These are phyloP conservation scores for Cyathus striatus DNA, from an alignment of 768 basidiomycete species.

Conservation along the genomic window DNA sequence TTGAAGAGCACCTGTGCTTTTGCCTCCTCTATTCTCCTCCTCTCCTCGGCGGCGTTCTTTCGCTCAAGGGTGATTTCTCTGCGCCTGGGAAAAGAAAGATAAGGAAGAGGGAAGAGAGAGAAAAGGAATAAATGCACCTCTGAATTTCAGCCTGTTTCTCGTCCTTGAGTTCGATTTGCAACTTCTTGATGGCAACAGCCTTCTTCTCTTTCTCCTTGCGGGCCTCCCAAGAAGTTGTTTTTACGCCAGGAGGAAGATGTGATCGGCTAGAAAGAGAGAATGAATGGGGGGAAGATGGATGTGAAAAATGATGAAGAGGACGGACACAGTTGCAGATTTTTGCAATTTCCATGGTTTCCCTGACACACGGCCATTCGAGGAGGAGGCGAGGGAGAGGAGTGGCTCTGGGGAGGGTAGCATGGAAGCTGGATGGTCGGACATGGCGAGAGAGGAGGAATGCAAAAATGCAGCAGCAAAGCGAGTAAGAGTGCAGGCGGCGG, in stretches of 20 bases:
- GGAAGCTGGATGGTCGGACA: slow-evolving; percentile 1
- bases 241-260: slow-evolving; percentile 58
- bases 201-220: slow-evolving; percentile 67
- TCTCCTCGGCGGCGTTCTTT: slow-evolving; percentile 70
- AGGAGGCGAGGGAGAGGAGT: slow-evolving; percentile 39
- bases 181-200: slow-evolving; percentile 65
- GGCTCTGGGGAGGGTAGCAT: slow-evolving; percentile 9
- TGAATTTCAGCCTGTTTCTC: slow-evolving; percentile 68
- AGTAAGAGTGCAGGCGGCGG: neutral
- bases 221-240: slow-evolving; percentile 60
- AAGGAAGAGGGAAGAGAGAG: slow-evolving; percentile 2
- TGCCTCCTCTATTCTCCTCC: slow-evolving; percentile 58
- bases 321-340: slow-evolving; percentile 50
- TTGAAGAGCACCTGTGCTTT: slow-evolving; percentile 47
- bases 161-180: slow-evolving; percentile 68
- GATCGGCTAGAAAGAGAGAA: slow-evolving; percentile 47
- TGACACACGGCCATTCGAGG: slow-evolving; percentile 61
- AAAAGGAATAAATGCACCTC: slow-evolving; percentile 33
- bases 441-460: neutral
- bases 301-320: slow-evolving; percentile 3
- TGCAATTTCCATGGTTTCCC: slow-evolving; percentile 63
- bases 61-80: slow-evolving; percentile 66
- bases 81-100: slow-evolving; percentile 37
- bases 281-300: slow-evolving; percentile 5
- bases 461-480: neutral